phyloP scores from a whole-genome alignment of 2,329 filamentous ascomycete species.

The Epicoccum nigrum region DNA sequence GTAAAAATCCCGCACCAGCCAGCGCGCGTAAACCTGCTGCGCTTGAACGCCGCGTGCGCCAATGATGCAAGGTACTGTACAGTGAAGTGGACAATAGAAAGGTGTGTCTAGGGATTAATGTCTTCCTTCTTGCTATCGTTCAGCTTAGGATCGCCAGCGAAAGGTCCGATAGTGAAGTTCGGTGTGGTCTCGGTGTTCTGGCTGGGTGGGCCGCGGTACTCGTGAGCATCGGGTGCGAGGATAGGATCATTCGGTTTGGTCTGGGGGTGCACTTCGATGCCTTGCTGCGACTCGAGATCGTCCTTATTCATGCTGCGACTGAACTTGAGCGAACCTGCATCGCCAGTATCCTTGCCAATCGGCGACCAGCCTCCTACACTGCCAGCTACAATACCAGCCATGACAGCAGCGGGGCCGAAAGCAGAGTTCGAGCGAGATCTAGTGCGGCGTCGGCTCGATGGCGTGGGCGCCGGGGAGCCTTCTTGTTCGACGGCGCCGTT shows the following conservation, averaged over 20 bases:
- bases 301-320: constrained; percentile 39
- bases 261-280: constrained; percentile 56
- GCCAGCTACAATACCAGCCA: constrained; percentile 82
- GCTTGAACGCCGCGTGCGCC: constrained; percentile 5
- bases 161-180: constrained; percentile 51
- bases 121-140: constrained; percentile 21
- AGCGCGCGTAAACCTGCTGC: too few relatives aligned
- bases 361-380: constrained; percentile 80
- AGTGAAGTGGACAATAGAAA: neutral
- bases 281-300: constrained; percentile 52
- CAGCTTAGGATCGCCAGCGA: constrained; percentile 48
- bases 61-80: constrained; percentile 3
- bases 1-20: neutral
- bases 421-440: constrained; percentile 75
- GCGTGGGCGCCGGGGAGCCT: constrained; percentile 54
- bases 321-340: constrained; percentile 51
- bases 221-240: constrained; percentile 51
- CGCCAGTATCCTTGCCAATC: constrained; percentile 58
- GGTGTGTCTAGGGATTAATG: constrained; percentile 1
- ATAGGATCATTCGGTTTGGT: constrained; percentile 57
- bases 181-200: constrained; percentile 54
- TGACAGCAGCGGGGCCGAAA: constrained; percentile 75
- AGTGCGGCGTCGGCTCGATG: constrained; percentile 64
- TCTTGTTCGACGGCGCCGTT: constrained; percentile 52
- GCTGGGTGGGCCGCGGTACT: constrained; percentile 51